Evolutionary conservation across 2,329 filamentous ascomycete genomes (phyloP), one percentile per base, ranked within the genome.

Genomic region (Nemania sp.): DNA sequence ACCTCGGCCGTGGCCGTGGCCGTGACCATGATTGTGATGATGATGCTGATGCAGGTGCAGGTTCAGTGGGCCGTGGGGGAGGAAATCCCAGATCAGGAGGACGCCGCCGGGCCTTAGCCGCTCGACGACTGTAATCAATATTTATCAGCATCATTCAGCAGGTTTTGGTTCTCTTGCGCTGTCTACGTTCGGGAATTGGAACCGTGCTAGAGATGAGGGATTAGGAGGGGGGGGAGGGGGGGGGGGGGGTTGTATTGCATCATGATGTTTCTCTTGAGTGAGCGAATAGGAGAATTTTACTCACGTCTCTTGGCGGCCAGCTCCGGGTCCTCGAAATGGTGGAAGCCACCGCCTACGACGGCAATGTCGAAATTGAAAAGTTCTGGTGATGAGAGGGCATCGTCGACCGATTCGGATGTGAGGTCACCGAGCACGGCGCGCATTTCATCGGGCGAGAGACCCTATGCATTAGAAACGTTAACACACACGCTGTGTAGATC

Each of bases 341-440:
- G 87, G 65, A 88, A 83, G 1, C 84, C 87, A 45, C 86, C 74
- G 35, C 86, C 86, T 17, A 90, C 83, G 43, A 81, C 82, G 5
- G 84, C 84, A 37, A 89, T 70, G 72, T 94, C 90, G 70, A 94
- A 92, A 70, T 85, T 79, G 72, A 81, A 84, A 77, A 90, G 91
- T 34, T 86, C 81, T 10, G 83, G 76, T 50, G 81, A 82, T 40
- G 83, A 77, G 63, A 93, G 82, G 20, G 81, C 76, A 1, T 80
- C 80, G 77, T 2, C 79, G 70, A 48, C 81, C 78, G 9, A 73
- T 64, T 2, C 78, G 70, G 58, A 76, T 32, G 84, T 73, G 6
- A 90, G 79, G 69, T 90, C 83, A 48, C 86, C 88, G 21, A 81
- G 75, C 56, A 81, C 75, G 18, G 84, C 86, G 62, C 73, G 73